Evolutionary conservation across 2,329 filamentous ascomycete genomes (phyloP).

Genomic region (Macrophomina pseudophaseolina): DNA sequence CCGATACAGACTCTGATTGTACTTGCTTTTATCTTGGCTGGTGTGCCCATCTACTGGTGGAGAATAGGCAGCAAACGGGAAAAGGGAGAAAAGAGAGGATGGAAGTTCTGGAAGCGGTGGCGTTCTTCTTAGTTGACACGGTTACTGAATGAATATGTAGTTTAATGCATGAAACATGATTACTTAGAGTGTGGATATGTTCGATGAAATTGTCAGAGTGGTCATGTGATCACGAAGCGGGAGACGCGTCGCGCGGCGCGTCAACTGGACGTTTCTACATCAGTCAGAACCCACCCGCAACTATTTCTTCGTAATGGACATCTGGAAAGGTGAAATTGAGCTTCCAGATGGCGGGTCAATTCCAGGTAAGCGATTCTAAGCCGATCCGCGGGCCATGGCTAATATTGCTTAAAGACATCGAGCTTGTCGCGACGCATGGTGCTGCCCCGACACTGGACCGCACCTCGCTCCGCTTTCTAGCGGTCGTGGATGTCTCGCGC

Average conservation of each 20-base stretch:
- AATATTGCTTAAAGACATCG: conserved; percentile 34
- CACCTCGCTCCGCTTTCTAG: conserved; percentile 41
- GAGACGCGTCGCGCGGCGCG: conserved; percentile 22
- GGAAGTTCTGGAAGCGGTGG: conserved; percentile 27
- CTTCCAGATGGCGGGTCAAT: conserved; percentile 36
- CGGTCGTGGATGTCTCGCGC: conserved; percentile 45
- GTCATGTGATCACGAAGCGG: conserved; percentile 11
- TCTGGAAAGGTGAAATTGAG: conserved; percentile 42
- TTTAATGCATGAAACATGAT: conserved; percentile 12
- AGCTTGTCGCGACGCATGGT: conserved; percentile 34
- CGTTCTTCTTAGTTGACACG: neutral
- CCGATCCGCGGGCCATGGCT: neutral
- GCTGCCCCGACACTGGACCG: conserved; percentile 30
- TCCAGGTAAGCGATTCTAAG: conserved; percentile 31
- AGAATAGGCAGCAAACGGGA: conserved; percentile 62
- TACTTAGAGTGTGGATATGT: neutral
- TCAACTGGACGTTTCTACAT: conserved; percentile 9
- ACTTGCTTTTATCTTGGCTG: conserved; percentile 79
- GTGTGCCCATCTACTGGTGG: conserved; percentile 89
- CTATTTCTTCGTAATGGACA: conserved; percentile 29
- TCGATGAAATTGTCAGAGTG: neutral
- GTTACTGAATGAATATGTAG: conserved; percentile 3
- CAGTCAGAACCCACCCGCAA: neutral
- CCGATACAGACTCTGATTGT: conserved; percentile 90
- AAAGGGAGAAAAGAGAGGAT: conserved; percentile 19